phyloP scores from a whole-genome alignment of 179 eudicot species.

The Pouteria campechiana region DNA sequence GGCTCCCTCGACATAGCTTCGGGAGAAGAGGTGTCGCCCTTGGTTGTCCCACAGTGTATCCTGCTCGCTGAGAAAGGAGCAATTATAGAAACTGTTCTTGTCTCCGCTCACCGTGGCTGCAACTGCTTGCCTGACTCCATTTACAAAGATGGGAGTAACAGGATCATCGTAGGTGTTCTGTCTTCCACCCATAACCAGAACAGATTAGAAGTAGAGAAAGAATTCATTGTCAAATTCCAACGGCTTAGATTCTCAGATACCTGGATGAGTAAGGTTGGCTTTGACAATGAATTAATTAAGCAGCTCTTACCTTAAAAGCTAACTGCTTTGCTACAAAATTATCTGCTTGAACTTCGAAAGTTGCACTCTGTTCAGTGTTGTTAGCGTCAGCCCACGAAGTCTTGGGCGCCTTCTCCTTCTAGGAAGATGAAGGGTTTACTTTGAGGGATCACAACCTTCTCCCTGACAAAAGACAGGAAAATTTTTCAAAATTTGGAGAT shows the following conservation, averaged over 20 bases:
- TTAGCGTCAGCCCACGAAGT: constrained; percentile 14
- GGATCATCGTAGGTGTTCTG: constrained; percentile 1
- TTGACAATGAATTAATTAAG: background rate
- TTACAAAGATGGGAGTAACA: background rate
- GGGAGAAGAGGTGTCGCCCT: constrained; percentile 60
- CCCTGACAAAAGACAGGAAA: too few species aligned
- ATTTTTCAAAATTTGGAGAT: too few species aligned
- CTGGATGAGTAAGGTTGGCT: background rate
- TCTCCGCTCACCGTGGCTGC: constrained; percentile 41
- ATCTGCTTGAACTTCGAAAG: constrained; percentile 9
- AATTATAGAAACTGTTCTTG: constrained; percentile 45
- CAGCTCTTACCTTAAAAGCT: constrained; percentile 14
- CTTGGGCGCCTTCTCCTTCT: constrained; percentile 17
- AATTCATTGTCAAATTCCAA: too few species aligned
- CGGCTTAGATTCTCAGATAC: background rate
- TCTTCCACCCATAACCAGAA: background rate
- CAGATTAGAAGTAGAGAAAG: background rate
- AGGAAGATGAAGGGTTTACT: constrained; percentile 26
- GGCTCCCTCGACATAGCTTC: constrained; percentile 58
- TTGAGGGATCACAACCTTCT: constrained; percentile 10
- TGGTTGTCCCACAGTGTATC: constrained; percentile 56
- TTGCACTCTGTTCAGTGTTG: constrained; percentile 7
- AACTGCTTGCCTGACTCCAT: constrained; percentile 20
- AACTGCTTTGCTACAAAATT: constrained; percentile 26
- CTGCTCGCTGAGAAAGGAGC: constrained; percentile 46